Evolutionary conservation across 768 basidiomycete genomes (phyloP).

Genomic region (Phlebiopsis gigantea): DNA sequence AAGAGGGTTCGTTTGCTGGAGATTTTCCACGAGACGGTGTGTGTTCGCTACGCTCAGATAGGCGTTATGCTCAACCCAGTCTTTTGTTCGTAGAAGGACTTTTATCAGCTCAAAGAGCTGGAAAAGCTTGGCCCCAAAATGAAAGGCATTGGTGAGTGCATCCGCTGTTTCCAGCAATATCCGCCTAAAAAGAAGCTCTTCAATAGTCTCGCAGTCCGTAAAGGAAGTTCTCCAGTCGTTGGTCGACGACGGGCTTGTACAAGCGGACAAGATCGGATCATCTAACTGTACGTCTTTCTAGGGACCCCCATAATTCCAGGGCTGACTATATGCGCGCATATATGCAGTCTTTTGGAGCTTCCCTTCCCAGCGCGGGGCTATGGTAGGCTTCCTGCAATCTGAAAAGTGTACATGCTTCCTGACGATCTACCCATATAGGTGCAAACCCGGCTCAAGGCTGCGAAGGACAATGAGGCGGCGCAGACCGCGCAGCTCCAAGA

Average conservation of each 20-base stretch:
- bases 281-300: slow-evolving; percentile 70
- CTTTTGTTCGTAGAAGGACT: slow-evolving; percentile 67
- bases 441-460: slow-evolving; percentile 47
- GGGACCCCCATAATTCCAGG: slow-evolving; percentile 3
- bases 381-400: slow-evolving; percentile 39
- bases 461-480: slow-evolving; percentile 39
- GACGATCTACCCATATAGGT: slow-evolving; percentile 33
- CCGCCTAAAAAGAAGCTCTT: too few relatives aligned
- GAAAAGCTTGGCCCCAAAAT: slow-evolving; percentile 86
- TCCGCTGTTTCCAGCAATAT: background rate
- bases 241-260: slow-evolving; percentile 81
- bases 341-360: slow-evolving; percentile 90
- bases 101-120: slow-evolving; percentile 88
- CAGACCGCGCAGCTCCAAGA: slow-evolving; percentile 47
- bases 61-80: background rate
- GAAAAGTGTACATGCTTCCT: background rate
- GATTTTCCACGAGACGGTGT: slow-evolving; percentile 89
- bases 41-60: too few relatives aligned
- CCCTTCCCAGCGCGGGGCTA: slow-evolving; percentile 79
- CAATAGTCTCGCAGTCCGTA: slow-evolving; percentile 77
- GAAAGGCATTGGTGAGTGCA: slow-evolving; percentile 76
- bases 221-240: slow-evolving; percentile 89
- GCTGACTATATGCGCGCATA: slow-evolving; percentile 19
- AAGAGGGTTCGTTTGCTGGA: slow-evolving; percentile 86
- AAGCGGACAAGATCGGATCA: slow-evolving; percentile 89